Percentiles rank a stretch among this genome's conserved stretches.
phyloP scores from a whole-genome alignment of 2,329 filamentous ascomycete genomes.

The Aspergillus caelatus region DNA sequence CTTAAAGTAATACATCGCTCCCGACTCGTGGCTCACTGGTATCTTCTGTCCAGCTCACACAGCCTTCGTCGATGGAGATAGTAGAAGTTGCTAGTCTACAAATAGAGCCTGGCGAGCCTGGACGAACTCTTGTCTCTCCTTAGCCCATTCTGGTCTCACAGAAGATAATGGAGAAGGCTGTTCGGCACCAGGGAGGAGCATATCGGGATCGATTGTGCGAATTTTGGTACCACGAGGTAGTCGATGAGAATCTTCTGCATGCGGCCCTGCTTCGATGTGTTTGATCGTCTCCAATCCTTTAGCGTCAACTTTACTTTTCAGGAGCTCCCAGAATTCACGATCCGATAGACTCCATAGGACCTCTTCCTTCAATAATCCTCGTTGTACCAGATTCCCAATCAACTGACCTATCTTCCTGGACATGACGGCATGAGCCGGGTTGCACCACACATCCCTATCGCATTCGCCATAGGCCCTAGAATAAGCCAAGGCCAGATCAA shows the following conservation, averaged over 20 bases:
- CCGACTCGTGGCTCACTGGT: background rate
- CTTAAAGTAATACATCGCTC: background rate
- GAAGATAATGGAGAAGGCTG: slow-evolving; percentile 18
- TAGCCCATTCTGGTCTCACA: slow-evolving; percentile 21
- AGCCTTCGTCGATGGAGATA: no score
- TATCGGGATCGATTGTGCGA: slow-evolving; percentile 38
- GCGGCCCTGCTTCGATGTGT: background rate
- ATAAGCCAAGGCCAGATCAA: slow-evolving; percentile 32
- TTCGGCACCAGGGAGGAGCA: slow-evolving; percentile 18
- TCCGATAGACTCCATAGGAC: slow-evolving; percentile 40
- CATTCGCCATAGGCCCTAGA: slow-evolving; percentile 36
- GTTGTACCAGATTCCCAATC: slow-evolving; percentile 32
- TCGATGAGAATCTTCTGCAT: slow-evolving; percentile 22
- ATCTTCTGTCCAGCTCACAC: background rate
- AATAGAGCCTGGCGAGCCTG: slow-evolving; percentile 12
- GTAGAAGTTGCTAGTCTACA: background rate
- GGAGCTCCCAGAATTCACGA: slow-evolving; percentile 38
- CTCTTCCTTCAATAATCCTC: slow-evolving; percentile 30
- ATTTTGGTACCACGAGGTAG: slow-evolving; percentile 34
- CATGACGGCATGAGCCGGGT: slow-evolving; percentile 39
- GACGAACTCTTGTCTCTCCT: slow-evolving; percentile 23
- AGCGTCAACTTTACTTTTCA: slow-evolving; percentile 26
- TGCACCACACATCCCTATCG: slow-evolving; percentile 44
- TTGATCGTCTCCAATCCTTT: slow-evolving; percentile 9
- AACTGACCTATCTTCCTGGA: slow-evolving; percentile 37